These are phyloP conservation scores for Trypanosoma congolense DNA, from an alignment of 208 protist species.

Conservation along the genomic window DNA sequence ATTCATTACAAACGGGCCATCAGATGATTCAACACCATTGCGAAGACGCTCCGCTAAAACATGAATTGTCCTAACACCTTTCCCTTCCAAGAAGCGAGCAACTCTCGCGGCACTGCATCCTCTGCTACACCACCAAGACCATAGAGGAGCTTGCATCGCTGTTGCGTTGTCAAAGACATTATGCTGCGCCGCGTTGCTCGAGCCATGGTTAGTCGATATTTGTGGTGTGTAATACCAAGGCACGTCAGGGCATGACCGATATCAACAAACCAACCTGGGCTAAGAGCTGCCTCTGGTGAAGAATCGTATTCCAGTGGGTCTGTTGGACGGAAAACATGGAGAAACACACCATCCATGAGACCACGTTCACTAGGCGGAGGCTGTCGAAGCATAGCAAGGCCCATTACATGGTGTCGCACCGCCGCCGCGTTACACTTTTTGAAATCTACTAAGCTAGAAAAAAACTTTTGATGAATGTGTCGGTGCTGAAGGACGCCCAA, in stretches of 20 bases:
- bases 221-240: conserved; percentile 61
- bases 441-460: conserved; percentile 59
- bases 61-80: conserved; percentile 51
- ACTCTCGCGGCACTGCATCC: conserved; percentile 35
- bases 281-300: conserved; percentile 34
- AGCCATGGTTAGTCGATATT: conserved; percentile 77
- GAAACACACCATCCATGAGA: conserved; percentile 76
- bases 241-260: conserved; percentile 68
- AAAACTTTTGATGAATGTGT: conserved; percentile 75
- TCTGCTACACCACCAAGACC: conserved; percentile 40
- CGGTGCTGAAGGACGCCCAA: conserved; percentile 85
- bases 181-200: conserved; percentile 56
- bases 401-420: conserved; percentile 53
- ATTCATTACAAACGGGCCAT: conserved; percentile 76
- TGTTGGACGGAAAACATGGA: conserved; percentile 71
- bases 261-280: conserved; percentile 75
- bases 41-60: conserved; percentile 57
- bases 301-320: conserved; percentile 18
- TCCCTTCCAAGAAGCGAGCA: conserved; percentile 46
- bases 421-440: conserved; percentile 65
- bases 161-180: conserved; percentile 34
- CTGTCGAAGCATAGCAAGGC: conserved; percentile 81
- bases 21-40: conserved; percentile 41
- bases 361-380: conserved; percentile 41
- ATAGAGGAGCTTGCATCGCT: conserved; percentile 82